Evolutionary conservation across 768 basidiomycete species (phyloP), one percentile per base, ranked within the genome.

Genomic region (Royoungia palumana): DNA sequence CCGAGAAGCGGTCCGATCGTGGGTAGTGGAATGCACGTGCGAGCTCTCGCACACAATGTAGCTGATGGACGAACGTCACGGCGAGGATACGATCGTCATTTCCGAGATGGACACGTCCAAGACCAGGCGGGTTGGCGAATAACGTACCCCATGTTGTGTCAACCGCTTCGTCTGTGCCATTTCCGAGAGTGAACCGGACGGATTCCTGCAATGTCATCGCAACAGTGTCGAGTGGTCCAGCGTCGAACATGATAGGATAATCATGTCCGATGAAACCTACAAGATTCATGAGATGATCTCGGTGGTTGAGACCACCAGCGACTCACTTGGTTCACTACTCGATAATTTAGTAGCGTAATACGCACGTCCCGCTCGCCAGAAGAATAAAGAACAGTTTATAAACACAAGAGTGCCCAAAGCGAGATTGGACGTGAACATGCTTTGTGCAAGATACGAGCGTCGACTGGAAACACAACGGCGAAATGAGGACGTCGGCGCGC

Each of bases 181-280:
- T 27, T 13, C 49, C 48, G 6, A 54, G 48, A 0, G 8, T 14
- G 24, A 46, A 54, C 3, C 45, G 45, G 4, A 32, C 32, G 19
- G 49, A 54, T 21, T 54, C 49, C 12, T 49, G 44, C 19, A 53
- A 28, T 6, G 52, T 53, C 52, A 53, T 53, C 21, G 47, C 47
- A 10, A 53, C 48, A 14, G 10, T 24, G 12, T 50, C 45, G n/a
- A 50, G 53, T 3, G 35, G 27, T 19, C 53, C 53, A 3, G 36
- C 16, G 14, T 54, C 45, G 14, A 54, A 28, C 41, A 36, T 47
- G 25, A 54, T 22, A 9, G 48, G 53, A 19, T 46, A 54, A 19
- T 54, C 53, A 7, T 27, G 36, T 28, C 41, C 45, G 12, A 44
- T n/a, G 22, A 46, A 50, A 40, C 49, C 53, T 54, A 32, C 12